Conservation (phyloP, 2,329 filamentous ascomycete species). For the Neonectria coccinea region DNA sequence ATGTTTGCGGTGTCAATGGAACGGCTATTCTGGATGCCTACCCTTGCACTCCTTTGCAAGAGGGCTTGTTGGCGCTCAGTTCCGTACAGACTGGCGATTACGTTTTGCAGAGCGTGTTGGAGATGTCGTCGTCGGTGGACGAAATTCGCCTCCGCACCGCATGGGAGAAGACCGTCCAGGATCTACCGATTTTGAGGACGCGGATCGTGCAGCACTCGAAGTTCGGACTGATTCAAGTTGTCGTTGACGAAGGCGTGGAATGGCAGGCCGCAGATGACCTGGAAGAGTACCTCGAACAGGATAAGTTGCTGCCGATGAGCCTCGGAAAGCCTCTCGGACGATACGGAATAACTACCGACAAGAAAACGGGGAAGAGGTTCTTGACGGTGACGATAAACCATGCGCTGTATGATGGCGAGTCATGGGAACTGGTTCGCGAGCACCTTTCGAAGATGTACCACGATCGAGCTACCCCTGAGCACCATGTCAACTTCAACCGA, state of each 20-base stretch:
- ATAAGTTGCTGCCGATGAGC: conserved; percentile 51
- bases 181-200: conserved; percentile 54
- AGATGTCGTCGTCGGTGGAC: conserved; percentile 13
- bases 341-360: conserved; percentile 53
- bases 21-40: not conserved
- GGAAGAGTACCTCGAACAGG: conserved; percentile 51
- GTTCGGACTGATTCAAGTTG: conserved; percentile 58
- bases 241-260: conserved; percentile 53
- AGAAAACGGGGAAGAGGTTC: conserved; percentile 32
- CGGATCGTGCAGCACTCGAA: conserved; percentile 57
- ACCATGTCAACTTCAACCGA: not conserved
- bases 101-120: conserved; percentile 27
- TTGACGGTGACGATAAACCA: conserved; percentile 53
- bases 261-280: conserved; percentile 44
- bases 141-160: conserved; percentile 24
- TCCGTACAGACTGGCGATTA: conserved; percentile 35
- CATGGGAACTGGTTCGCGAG: conserved; percentile 2
- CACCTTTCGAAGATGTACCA: not conserved
- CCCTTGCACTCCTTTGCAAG: not conserved
- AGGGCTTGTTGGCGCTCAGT: conserved; percentile 37
- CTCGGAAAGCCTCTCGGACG: conserved; percentile 56
- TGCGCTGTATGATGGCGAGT: conserved; percentile 60
- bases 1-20: not conserved
- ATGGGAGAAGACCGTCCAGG: conserved; percentile 24
- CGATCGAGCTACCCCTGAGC: not conserved